Evolutionary conservation across 2,329 filamentous ascomycete genomes (phyloP), one percentile per base, ranked within the genome.

Genomic region (Colletotrichum sp.): DNA sequence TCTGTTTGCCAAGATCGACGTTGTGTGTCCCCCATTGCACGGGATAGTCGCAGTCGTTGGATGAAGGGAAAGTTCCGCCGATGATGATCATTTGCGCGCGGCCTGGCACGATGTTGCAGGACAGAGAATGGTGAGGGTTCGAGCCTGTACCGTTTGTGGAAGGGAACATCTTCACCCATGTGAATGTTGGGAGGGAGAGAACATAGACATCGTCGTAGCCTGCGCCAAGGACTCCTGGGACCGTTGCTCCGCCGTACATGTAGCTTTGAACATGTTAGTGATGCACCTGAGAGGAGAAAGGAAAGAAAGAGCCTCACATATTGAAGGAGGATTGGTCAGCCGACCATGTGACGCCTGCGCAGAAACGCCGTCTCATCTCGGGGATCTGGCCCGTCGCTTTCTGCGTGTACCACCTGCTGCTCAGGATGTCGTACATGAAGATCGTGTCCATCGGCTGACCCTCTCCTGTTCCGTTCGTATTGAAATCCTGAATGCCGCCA

Each of bases 161-260:
- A 15, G 87, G 88, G 71, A 87, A 90, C 78, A 88, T 86, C 77
- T 89, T 90, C 77, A 92, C 89, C 92, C 92, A 94, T 5, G 86
- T 89, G 81, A 93, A 94, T 2, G 90, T 89, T 2, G 92, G 92
- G 18, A 94, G 84, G 9, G 89, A 88, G 25, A 93, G 85, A 70
- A 93, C 89, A 79, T 92, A 93, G 70, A 90, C 86, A 82, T 93
- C 91, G 79, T 93, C 90, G 79, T 87, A 93, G 27, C 90, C 91
- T 16, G 86, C 83, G 0, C 85, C 85, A n/a, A 62, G 55, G 4
- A 71, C 71, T 48, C 88, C 78, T 2, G 86, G 84, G 69, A 90
- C 87, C 9, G 87, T 87, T 28, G 86, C 85, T 18, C 92, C 92
- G 58, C 92, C 92, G 79, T 93, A 93, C 4, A 93, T 80, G 77